Conservation (phyloP, 805 yeast species). For the Candida pini region DNA sequence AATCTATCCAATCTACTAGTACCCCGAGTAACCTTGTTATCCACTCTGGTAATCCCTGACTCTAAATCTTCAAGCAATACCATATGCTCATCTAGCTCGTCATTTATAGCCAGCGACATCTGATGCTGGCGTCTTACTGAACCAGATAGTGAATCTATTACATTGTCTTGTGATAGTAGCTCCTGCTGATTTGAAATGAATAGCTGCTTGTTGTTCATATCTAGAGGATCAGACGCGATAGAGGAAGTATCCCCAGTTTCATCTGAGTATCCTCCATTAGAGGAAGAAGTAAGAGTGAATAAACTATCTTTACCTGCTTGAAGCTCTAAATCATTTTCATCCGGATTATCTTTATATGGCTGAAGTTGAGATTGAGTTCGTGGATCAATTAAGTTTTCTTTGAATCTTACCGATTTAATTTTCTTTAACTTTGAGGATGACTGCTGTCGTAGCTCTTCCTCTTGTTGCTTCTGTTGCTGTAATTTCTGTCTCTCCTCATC, state of each 20-base stretch:
- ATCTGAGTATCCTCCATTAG: no score
- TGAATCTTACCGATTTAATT: constrained; percentile 21
- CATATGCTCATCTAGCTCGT: constrained; percentile 44
- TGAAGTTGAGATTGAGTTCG: constrained; percentile 1
- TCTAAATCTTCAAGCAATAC: constrained; percentile 47
- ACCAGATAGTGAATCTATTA: constrained; percentile 33
- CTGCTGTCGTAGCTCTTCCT: not conserved
- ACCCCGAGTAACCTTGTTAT: constrained; percentile 36
- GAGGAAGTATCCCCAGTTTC: constrained; percentile 3
- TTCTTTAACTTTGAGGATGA: constrained; percentile 10
- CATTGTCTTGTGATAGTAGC: constrained; percentile 39
- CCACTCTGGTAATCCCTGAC: constrained; percentile 37
- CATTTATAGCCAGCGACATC: constrained; percentile 41
- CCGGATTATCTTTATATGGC: constrained; percentile 12
- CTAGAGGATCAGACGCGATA: constrained; percentile 7
- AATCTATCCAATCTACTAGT: constrained; percentile 34
- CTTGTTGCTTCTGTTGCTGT: not conserved
- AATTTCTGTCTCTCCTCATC: no score
- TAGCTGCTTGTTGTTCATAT: constrained; percentile 24
- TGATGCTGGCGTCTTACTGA: constrained; percentile 41
- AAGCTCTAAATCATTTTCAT: no score
- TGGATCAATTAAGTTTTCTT: constrained; percentile 17
- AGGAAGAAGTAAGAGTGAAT: no score
- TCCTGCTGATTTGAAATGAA: constrained; percentile 40
- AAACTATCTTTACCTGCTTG: no score